Percentiles rank a stretch among this genome's conserved stretches.
These are phyloP conservation scores for Mycosarcoma mackinlayi DNA, from an alignment of 1,284 basidiomycete species.

Conservation along the genomic window DNA sequence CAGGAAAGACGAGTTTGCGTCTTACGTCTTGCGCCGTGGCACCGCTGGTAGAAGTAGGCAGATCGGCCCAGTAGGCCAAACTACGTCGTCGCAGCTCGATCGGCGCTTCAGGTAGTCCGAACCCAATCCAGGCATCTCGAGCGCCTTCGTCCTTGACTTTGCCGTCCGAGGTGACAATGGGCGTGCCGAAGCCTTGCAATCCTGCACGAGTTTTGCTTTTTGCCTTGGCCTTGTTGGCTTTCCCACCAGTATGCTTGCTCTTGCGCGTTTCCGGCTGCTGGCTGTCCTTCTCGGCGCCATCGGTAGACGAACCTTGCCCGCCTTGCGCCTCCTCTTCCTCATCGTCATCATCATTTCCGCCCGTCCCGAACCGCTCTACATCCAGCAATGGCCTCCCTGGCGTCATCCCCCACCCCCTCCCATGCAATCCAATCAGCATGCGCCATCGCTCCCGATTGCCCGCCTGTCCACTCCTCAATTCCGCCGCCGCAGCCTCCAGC, in stretches of 20 bases:
- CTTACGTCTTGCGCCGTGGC: conserved; percentile 1
- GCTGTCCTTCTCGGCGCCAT: conserved; percentile 3
- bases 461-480: conserved; percentile 32
- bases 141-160: conserved; percentile 59
- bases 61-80: conserved; percentile 58
- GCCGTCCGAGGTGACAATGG: conserved; percentile 54
- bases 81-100: conserved; percentile 38
- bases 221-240: not conserved
- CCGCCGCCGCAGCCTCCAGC: conserved; percentile 43
- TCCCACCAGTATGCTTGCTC: not conserved
- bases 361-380: conserved; percentile 48
- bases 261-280: not conserved
- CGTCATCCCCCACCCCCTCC: conserved; percentile 56
- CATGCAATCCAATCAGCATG: conserved; percentile 40
- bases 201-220: conserved; percentile 9
- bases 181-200: conserved; percentile 54
- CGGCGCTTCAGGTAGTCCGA: conserved; percentile 55
- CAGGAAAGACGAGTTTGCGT: conserved; percentile 52
- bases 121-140: conserved; percentile 63
- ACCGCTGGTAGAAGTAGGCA: not conserved
- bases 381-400: conserved; percentile 57
- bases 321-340: conserved; percentile 15
- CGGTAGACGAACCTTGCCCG: not conserved
- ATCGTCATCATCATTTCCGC: conserved; percentile 9
- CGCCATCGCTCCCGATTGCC: conserved; percentile 53